Conservation (phyloP, 192 early-diverging fungal species). For the Coemansia sp. region DNA sequence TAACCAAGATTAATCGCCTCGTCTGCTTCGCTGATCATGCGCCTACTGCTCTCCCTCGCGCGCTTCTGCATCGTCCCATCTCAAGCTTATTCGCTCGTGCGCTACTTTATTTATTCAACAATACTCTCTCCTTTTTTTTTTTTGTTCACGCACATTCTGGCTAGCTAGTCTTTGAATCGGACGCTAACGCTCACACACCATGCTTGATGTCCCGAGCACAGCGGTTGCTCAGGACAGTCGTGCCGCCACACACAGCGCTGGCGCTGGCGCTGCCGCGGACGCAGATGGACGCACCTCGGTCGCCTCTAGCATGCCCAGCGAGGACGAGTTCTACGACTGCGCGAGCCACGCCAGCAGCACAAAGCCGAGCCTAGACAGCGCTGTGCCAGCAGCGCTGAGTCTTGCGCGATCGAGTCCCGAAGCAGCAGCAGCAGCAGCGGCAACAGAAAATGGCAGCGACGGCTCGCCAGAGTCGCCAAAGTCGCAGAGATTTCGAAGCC, state of each 20-base stretch:
- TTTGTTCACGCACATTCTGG: background rate
- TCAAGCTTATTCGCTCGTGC: background rate
- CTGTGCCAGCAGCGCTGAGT: background rate
- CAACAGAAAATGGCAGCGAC: background rate
- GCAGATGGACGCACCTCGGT: background rate
- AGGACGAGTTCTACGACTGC: constrained; percentile 52
- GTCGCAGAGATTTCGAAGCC: constrained; percentile 24
- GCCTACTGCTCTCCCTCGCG: background rate
- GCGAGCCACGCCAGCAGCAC: constrained; percentile 27
- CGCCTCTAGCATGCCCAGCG: constrained; percentile 14
- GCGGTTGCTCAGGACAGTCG: background rate
- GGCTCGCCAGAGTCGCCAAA: constrained; percentile 9
- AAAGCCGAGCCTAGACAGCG: constrained; percentile 29
- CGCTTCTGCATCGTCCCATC: background rate
- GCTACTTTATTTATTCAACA: background rate
- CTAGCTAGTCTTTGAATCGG: background rate
- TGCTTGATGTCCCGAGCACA: constrained; percentile 5
- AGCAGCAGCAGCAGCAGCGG: background rate
- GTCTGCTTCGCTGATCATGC: background rate
- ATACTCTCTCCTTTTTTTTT: background rate
- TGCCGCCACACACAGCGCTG: too few relatives aligned
- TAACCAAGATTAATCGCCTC: constrained; percentile 2
- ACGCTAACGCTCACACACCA: background rate
- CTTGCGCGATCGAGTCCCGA: constrained; percentile 8
- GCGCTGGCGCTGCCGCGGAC: background rate